A percentile compares a stretch with the other conserved stretches of the same genome.
Evolutionary conservation across 148 eudicot species (phyloP).

Genomic region (Arbutus unedo): DNA sequence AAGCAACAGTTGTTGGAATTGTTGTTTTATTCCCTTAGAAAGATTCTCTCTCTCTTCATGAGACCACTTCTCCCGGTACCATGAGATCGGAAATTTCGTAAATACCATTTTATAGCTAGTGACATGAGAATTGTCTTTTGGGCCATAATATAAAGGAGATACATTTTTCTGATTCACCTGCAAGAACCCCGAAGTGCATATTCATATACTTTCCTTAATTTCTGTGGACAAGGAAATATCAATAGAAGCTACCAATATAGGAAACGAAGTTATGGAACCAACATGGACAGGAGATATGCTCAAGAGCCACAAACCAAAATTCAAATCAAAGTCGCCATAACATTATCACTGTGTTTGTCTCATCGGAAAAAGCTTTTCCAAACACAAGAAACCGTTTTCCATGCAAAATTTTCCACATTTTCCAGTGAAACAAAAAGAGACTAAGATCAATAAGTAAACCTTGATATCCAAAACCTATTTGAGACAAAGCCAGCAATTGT

Average conservation of each 20-base stretch:
- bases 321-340: not conserved
- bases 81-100: slow-evolving; percentile 42
- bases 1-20: slow-evolving; percentile 58
- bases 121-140: slow-evolving; percentile 74
- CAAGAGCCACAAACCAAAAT: not conserved
- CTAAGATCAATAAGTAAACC: not conserved
- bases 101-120: slow-evolving; percentile 52
- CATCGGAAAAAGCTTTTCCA: not conserved
- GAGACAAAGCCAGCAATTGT: not conserved
- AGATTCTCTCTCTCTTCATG: slow-evolving; percentile 54
- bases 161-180: slow-evolving; percentile 46
- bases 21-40: slow-evolving; percentile 72
- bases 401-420: not conserved
- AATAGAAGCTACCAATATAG: not conserved
- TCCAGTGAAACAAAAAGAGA: not conserved
- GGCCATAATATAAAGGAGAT: slow-evolving; percentile 55
- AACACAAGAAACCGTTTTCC: not conserved
- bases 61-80: slow-evolving; percentile 62
- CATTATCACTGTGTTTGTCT: not conserved
- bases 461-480: not conserved
- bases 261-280: not conserved
- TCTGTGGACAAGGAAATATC: not conserved
- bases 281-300: not conserved
- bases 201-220: slow-evolving; percentile 1
- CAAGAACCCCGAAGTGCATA: slow-evolving; percentile 10